These are phyloP conservation scores for Talaromyces sp. DNA, from an alignment of 2,329 filamentous ascomycete species.

Conservation along the genomic window DNA sequence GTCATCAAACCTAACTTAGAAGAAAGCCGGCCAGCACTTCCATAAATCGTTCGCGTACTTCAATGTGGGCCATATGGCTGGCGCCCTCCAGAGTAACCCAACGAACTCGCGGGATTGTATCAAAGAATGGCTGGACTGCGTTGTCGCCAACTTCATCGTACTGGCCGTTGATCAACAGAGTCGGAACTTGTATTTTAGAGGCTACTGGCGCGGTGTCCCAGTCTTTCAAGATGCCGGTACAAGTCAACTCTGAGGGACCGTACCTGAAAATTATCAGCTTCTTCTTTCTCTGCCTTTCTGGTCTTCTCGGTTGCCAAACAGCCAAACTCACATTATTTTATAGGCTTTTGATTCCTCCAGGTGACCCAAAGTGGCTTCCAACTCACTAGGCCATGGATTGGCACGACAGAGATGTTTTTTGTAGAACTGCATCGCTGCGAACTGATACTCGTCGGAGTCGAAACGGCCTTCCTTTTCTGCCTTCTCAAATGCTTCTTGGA, in stretches of 20 bases:
- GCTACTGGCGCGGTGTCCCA: not conserved
- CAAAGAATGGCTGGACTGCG: not conserved
- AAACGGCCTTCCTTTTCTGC: not conserved
- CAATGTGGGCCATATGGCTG: not conserved
- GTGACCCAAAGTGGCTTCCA: not conserved
- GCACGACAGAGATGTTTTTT: not conserved
- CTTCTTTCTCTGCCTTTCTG: not conserved
- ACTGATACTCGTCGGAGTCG: not conserved
- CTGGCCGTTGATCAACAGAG: not conserved
- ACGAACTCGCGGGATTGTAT: not conserved
- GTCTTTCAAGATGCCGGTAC: not conserved
- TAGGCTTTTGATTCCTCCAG: not conserved
- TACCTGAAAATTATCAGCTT: not conserved
- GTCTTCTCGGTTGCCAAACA: not conserved
- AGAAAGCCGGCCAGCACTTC: not conserved
- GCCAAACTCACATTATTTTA: not conserved
- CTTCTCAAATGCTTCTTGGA: not conserved
- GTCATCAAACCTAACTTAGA: not conserved
- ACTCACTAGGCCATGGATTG: not conserved
- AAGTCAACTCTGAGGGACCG: not conserved
- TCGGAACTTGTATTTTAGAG: not conserved
- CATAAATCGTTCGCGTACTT: not conserved
- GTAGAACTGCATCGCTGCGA: not conserved
- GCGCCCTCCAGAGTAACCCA: not conserved
- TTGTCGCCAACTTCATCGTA: not conserved